Evolutionary conservation across 106 monocot genomes (phyloP).

Genomic region (Agapanthus africanus): DNA sequence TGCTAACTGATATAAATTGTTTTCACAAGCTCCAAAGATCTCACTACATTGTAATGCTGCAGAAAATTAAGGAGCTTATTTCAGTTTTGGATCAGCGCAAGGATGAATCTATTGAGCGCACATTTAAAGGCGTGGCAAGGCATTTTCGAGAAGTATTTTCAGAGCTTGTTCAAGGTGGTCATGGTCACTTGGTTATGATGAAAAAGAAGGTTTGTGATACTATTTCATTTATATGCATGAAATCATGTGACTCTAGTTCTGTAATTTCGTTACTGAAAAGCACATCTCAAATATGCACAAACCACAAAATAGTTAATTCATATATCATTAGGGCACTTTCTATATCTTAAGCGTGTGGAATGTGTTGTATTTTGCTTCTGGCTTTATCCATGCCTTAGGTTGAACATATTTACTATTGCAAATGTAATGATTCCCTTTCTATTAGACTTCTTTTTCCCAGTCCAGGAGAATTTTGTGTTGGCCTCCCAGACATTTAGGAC

Average conservation of each 20-base stretch:
- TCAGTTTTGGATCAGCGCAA: slow-evolving; percentile 94
- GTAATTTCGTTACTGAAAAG: neutral
- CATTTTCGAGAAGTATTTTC: slow-evolving; percentile 96
- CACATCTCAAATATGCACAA: neutral
- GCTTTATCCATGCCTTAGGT: too few relatives aligned
- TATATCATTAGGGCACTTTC: neutral
- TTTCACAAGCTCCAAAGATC: neutral
- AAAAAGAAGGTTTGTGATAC: slow-evolving; percentile 74
- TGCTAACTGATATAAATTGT: neutral
- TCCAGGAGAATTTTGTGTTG: too few relatives aligned
- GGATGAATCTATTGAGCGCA: slow-evolving; percentile 97
- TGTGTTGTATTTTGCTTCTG: too few relatives aligned
- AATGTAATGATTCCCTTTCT: too few relatives aligned
- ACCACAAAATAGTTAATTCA: neutral
- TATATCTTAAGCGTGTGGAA: neutral
- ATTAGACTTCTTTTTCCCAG: too few relatives aligned
- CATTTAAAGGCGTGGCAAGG: slow-evolving; percentile 97
- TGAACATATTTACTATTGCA: too few relatives aligned
- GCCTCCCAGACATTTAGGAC: too few relatives aligned
- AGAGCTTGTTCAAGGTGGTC: slow-evolving; percentile 96
- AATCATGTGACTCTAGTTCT: neutral
- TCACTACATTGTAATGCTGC: slow-evolving; percentile 19
- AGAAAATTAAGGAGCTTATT: slow-evolving; percentile 98
- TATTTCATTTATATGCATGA: neutral
- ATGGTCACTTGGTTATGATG: slow-evolving; percentile 98